phyloP scores from a whole-genome alignment of 805 yeast genomes.

The Nadsonia fulvescens region DNA sequence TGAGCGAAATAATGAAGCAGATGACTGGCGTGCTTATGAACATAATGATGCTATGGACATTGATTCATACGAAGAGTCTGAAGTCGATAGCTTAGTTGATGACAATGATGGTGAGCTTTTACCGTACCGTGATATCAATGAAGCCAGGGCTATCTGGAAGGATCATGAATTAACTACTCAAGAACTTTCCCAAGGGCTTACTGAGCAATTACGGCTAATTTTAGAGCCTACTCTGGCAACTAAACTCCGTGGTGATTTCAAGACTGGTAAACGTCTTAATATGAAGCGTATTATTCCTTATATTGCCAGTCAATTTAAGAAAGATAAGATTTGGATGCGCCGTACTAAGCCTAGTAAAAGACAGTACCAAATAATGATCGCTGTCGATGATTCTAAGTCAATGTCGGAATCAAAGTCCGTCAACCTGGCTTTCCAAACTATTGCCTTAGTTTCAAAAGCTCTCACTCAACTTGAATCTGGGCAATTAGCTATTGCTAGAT shows the following conservation, averaged over 20 bases:
- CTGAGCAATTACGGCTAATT: slow-evolving; percentile 85
- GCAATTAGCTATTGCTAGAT: slow-evolving; percentile 72
- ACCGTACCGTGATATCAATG: slow-evolving; percentile 38
- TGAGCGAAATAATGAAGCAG: slow-evolving; percentile 8
- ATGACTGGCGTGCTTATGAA: slow-evolving; percentile 13
- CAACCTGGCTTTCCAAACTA: slow-evolving; percentile 83
- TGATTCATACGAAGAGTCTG: slow-evolving; percentile 9
- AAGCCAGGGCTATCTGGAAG: slow-evolving; percentile 67
- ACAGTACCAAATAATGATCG: slow-evolving; percentile 92
- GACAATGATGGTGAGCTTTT: slow-evolving; percentile 6
- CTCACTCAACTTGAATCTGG: slow-evolving; percentile 90
- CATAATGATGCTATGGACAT: slow-evolving; percentile 4
- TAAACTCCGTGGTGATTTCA: slow-evolving; percentile 84
- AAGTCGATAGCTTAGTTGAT: slow-evolving; percentile 9
- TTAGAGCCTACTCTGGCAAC: slow-evolving; percentile 95
- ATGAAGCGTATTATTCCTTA: slow-evolving; percentile 96
- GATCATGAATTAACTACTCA: slow-evolving; percentile 69
- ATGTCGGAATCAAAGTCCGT: slow-evolving; percentile 90
- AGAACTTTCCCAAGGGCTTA: slow-evolving; percentile 68
- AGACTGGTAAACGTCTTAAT: slow-evolving; percentile 90
- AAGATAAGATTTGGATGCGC: slow-evolving; percentile 95
- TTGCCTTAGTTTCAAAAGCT: slow-evolving; percentile 86
- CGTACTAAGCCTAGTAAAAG: slow-evolving; percentile 95
- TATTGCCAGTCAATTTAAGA: slow-evolving; percentile 92
- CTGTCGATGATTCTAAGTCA: slow-evolving; percentile 92